Evolutionary conservation across 2,329 filamentous ascomycete genomes (phyloP), one percentile per base, ranked within the genome.

Genomic region (Hypoxylon sp.): DNA sequence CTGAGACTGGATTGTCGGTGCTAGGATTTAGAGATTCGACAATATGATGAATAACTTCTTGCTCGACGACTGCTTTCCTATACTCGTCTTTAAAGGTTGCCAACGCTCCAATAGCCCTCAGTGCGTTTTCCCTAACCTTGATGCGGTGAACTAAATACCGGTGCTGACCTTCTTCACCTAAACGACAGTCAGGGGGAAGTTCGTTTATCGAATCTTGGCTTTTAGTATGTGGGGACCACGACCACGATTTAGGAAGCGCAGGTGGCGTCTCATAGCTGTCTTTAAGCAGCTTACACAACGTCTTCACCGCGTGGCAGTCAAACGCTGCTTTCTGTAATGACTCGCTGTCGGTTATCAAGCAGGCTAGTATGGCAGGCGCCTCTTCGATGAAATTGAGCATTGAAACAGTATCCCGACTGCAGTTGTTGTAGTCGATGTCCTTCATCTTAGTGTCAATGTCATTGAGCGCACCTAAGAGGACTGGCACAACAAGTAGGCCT

Each of bases 21-120:
- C 87, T 90, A 59, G 82, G 80, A 1, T 77, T 81, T 49, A 98
- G 85, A 0, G 94, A 96, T 74, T 97, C 93, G 46, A 97, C 91
- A 57, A 98, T 90, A 77, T 92, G 94, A 0, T 90, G 87, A 49
- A 97, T 86, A 55, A 92, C 88, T n/a, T 94, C 93, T 73, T 93
- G 89, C 25, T 95, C 91, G 58, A 96, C 92, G 51, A 98, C 88
- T 0, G 88, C 86, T 77, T 97, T 97, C 48, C 95, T 88, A 76
- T 95, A 93, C 25, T 92, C 89, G 73, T 98, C 94, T 75, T 94
- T 94, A 73, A 91, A 91, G 2, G 92, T 89, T 1, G 92, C 89
- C 56, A 98, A 84, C 2, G 94, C 91, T n/a, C 92, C 92, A 62
- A 98, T 83, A 1, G 94, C 94, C 75, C 91, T 90, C 17, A 98